Evolutionary conservation across 1,284 basidiomycete species (phyloP), one percentile per base, ranked within the genome.

Genomic region (Xerocomus amazonicus): DNA sequence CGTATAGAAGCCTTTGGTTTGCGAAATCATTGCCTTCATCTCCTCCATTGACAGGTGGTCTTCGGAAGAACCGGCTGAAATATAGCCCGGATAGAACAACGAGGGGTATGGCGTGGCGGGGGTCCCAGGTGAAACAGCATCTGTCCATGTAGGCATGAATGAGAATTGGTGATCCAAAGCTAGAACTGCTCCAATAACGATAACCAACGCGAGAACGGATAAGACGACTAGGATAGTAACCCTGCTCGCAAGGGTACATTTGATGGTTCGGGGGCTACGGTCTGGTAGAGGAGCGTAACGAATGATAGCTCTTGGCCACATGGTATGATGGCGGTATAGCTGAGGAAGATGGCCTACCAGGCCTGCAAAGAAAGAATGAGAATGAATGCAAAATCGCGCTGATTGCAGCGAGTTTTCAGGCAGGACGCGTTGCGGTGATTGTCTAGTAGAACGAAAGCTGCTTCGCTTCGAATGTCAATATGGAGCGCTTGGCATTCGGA

Each of bases 1-100:
- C 5, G 60, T 48, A 45, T 68, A 73, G 47, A 66, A 73, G 19
- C 71, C 69, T 35, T 59, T 63, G 14, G 69, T 73, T 43, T 54
- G 56, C 9, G 61, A 54, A 9, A 69, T 59, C 55, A 71, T 54
- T 17, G 35, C 41, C 26, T 39, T 49, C 9, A 66, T 48, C 26
- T 64, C 62, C 31, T 59, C 50, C 17, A 37, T 31, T 32, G 59
- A 54, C 28, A 62, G 35, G 4, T 49, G 31, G 26, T 65, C 62
- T 9, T 57, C 53, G 19, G 16, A 45, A 40, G 34, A 35, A 23
- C 13, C 19, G 6, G 44, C 16, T 46, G 39, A 43, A 16, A 38
- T 39, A 31, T 23, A 23, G 19, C 19, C 19, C 19, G 19, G 19
- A 23, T 23, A 23, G 19, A 23, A 4, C 19, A 23, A 4, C 19